Base-by-base conservation (phyloP, 345 rosid species). In the Gossypium thurberi region DNA sequence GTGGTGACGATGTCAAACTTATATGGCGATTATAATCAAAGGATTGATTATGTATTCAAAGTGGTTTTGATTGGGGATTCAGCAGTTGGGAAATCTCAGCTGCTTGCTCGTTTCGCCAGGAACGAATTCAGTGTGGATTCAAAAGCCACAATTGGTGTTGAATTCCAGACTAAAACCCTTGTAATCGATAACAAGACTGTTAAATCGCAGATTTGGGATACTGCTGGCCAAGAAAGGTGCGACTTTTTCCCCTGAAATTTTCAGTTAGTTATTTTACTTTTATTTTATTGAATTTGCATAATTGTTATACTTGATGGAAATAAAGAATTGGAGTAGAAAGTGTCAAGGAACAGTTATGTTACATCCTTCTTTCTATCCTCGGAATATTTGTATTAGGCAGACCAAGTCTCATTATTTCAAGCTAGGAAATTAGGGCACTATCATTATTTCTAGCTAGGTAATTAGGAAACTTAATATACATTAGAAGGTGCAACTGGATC, bases 191-290 rank as follows among this genome's bases (percentile, higher is more conserved):
- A 88, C 62, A 86, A 85, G 82, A 86, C 87, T 17, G 87, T 86
- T 44, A 88, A 88, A 77, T 89, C 90, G 5, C 93, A 88, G 77
- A 88, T 88, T 81, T 86, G 93, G 93, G 93, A 88, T 74, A 88
- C 93, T 50, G 93, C 90, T 48, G 93, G 90, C 63, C 89, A 88
- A 67, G 93, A 88, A 80, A 84, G 93, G 93, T 86, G 3, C 18
- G 20, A 1, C 12, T 33, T 56, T 42, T 26, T 14, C 23, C 26
- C 17, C 69, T 18, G 13, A 42, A 42, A n/a, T n/a, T 51, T 53
- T 7, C 46, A 28, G 9, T 69, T 33, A 20, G 23, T 69, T 69
- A 15, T n/a, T 52, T 26, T 21, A 12, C 11, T 5, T 13, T 13
- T 8, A 14, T 33, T 10, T 53, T n/a, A 2, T 6, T 53, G 40